A percentile compares a stretch with the other conserved stretches of the same genome.
These are phyloP conservation scores for Fusarium fujikuroi DNA, from an alignment of 2,329 filamentous ascomycete species.

Conservation along the genomic window DNA sequence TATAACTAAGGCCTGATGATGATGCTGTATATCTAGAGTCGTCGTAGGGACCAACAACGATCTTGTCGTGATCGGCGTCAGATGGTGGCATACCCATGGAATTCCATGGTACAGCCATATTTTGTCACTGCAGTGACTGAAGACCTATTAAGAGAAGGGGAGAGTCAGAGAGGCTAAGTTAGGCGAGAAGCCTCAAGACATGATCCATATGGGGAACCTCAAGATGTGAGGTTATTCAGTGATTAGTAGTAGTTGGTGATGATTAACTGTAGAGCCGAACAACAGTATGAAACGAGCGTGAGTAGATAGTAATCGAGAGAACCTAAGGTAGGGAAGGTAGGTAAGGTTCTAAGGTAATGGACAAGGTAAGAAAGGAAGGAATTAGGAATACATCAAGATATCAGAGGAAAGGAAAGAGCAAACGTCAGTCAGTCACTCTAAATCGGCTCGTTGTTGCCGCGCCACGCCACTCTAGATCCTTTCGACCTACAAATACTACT, in stretches of 20 bases:
- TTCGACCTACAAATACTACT: neutral
- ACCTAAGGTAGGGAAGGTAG: neutral
- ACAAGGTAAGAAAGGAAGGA: neutral
- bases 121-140: slow-evolving; percentile 12
- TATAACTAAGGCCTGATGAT: slow-evolving; percentile 34
- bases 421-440: neutral
- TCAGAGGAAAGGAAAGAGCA: slow-evolving; percentile 4
- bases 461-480: slow-evolving; percentile 14
- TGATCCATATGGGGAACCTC: slow-evolving; percentile 1
- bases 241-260: neutral
- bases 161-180: neutral
- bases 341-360: neutral
- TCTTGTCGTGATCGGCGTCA: slow-evolving; percentile 20
- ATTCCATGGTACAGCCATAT: slow-evolving; percentile 36
- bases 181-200: slow-evolving; percentile 16
- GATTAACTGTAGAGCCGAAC: neutral
- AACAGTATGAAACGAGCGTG: neutral
- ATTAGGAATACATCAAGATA: neutral
- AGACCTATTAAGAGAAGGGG: neutral
- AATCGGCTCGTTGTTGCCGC: slow-evolving; percentile 9
- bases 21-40: slow-evolving; percentile 31
- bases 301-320: neutral
- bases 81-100: slow-evolving; percentile 28
- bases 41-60: slow-evolving; percentile 26
- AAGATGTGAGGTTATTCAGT: neutral